These are phyloP conservation scores for Trichaptum fuscoviolaceum DNA, from an alignment of 768 basidiomycete genomes.

Conservation along the genomic window DNA sequence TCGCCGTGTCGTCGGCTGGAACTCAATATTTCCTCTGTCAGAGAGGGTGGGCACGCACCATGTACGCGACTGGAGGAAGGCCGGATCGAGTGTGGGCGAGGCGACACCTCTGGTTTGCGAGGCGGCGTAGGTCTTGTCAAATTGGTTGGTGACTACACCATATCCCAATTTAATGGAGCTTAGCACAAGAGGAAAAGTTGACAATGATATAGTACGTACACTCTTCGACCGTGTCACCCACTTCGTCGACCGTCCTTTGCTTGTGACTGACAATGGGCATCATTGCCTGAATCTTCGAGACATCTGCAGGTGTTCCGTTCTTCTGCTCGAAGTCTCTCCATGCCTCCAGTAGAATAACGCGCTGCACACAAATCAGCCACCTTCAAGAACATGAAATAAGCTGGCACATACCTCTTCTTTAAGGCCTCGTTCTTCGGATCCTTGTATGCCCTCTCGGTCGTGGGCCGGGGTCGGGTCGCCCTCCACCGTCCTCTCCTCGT, in stretches of 20 bases:
- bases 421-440: conserved; percentile 72
- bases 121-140: no score
- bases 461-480: conserved; percentile 71
- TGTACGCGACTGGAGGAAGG: no score
- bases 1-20: no score
- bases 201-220: conserved; percentile 20
- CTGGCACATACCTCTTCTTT: conserved; percentile 73
- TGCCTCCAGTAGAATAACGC: no score
- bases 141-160: no score
- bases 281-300: conserved; percentile 83
- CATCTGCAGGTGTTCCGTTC: conserved; percentile 66
- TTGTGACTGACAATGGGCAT: conserved; percentile 89
- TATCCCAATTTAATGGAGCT: conserved; percentile 71
- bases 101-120: no score
- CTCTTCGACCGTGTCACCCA: conserved; percentile 85
- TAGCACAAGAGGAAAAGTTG: neutral
- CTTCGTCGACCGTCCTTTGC: conserved; percentile 77
- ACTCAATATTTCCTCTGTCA: no score
- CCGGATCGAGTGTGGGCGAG: no score
- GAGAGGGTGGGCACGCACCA: no score
- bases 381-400: neutral
- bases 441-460: no score
- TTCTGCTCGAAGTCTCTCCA: conserved; percentile 85
- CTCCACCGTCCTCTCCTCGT: conserved; percentile 66
- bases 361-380: no score